A percentile compares a stretch with the other conserved stretches of the same genome.
Evolutionary conservation across 148 eudicot genomes (phyloP).

Genomic region (Camellia sinensis): DNA sequence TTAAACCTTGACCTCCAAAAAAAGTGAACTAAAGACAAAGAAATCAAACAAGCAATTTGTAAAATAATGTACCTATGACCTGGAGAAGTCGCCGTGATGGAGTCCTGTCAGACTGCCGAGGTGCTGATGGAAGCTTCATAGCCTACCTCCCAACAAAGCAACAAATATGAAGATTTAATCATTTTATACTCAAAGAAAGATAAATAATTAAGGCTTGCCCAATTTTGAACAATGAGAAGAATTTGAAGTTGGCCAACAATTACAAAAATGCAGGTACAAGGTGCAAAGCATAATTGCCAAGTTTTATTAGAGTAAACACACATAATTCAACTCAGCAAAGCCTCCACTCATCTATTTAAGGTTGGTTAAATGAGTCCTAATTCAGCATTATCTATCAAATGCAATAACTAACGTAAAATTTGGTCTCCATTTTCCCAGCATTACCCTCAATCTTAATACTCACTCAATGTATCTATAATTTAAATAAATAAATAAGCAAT

Average conservation of each 20-base stretch:
- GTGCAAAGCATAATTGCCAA: neutral
- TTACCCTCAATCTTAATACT: neutral
- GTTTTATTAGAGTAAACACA: neutral
- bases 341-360: neutral
- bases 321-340: neutral
- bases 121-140: conserved; percentile 53
- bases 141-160: conserved; percentile 38
- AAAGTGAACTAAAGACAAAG: neutral
- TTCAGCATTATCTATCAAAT: neutral
- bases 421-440: neutral
- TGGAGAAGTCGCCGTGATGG: conserved; percentile 74
- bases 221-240: conserved; percentile 1
- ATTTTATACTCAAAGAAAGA: neutral
- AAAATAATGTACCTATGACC: conserved; percentile 62
- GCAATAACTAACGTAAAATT: neutral
- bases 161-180: conserved; percentile 2
- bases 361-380: neutral
- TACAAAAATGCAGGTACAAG: neutral
- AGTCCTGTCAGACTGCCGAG: conserved; percentile 61
- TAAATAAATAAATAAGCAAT: neutral
- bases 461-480: neutral
- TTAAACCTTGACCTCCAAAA: neutral
- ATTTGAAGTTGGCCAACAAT: neutral
- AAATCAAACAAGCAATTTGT: neutral
- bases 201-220: neutral